A percentile compares a stretch with the other conserved stretches of the same genome.
Evolutionary conservation across 805 yeast species (phyloP).

Genomic region (Wickerhamiella spandovensis): DNA sequence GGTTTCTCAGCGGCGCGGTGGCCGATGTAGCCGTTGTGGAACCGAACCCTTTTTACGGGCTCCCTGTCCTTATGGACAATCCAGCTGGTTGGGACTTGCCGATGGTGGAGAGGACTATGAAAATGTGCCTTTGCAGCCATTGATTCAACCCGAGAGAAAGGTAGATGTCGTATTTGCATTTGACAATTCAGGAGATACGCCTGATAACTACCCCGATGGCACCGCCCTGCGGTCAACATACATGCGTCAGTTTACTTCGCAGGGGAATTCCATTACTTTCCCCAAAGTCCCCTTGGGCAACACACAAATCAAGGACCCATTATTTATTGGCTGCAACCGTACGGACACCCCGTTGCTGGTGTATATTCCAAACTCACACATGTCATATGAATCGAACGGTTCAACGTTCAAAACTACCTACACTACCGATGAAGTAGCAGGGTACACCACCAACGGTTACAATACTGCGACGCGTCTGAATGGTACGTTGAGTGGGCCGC

Average conservation of each 20-base stretch:
- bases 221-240: slow-evolving; percentile 44
- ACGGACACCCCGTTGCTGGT: slow-evolving; percentile 50
- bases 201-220: slow-evolving; percentile 47
- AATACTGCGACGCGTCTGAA: slow-evolving; percentile 50
- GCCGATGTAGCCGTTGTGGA: slow-evolving; percentile 48
- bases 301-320: slow-evolving; percentile 31
- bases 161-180: slow-evolving; percentile 55
- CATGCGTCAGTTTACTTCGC: slow-evolving; percentile 39
- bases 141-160: slow-evolving; percentile 44
- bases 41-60: slow-evolving; percentile 55
- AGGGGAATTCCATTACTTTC: slow-evolving; percentile 45
- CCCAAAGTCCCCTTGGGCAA: slow-evolving; percentile 58
- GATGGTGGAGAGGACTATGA: slow-evolving; percentile 68
- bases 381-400: slow-evolving; percentile 45
- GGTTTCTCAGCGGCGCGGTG: slow-evolving; percentile 20
- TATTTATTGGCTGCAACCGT: slow-evolving; percentile 24
- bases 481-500: slow-evolving; percentile 36
- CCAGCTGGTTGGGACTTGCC: slow-evolving; percentile 36
- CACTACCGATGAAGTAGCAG: slow-evolving; percentile 37
- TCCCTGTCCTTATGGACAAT: slow-evolving; percentile 8
- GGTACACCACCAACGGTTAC: slow-evolving; percentile 55
- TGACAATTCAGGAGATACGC: slow-evolving; percentile 32
- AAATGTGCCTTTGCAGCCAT: slow-evolving; percentile 51
- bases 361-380: slow-evolving; percentile 55
- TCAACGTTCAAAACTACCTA: slow-evolving; percentile 54